Conservation (phyloP, 148 eudicot species). For the Vaccinium corymbosum region DNA sequence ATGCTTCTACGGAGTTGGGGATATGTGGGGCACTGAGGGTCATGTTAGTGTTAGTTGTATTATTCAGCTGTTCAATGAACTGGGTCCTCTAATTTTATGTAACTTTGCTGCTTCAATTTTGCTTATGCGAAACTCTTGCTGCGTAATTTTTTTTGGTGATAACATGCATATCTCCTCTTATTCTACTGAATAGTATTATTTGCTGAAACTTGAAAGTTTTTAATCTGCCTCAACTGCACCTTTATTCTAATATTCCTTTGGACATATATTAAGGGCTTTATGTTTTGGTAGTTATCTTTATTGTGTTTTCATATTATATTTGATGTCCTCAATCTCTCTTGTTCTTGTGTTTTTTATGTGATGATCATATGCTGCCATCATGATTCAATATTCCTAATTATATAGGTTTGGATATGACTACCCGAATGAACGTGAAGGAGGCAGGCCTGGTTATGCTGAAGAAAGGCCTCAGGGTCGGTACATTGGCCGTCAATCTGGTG, state of each 20-base stretch:
- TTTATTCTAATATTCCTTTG: background rate
- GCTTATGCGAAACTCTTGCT: background rate
- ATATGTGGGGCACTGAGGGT: background rate
- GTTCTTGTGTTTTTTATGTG: background rate
- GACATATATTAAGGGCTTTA: background rate
- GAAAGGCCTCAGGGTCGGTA: constrained; percentile 91
- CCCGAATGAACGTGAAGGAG: constrained; percentile 84
- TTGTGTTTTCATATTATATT: background rate
- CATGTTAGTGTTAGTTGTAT: background rate
- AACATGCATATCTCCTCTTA: background rate
- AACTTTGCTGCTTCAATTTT: background rate
- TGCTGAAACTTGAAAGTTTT: background rate
- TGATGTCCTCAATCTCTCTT: background rate
- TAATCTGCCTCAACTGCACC: background rate
- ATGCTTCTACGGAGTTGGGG: background rate
- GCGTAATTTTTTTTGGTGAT: background rate
- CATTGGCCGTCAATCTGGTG: constrained; percentile 64
- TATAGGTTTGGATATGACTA: constrained; percentile 82
- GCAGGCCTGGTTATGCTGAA: constrained; percentile 72
- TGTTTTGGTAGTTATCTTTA: background rate
- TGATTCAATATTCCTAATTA: background rate
- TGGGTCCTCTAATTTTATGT: background rate
- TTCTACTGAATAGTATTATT: background rate
- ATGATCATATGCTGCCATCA: background rate
- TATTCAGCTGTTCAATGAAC: background rate